Base-by-base conservation (phyloP, 139 green algal species). In the Volvox africanus region DNA sequence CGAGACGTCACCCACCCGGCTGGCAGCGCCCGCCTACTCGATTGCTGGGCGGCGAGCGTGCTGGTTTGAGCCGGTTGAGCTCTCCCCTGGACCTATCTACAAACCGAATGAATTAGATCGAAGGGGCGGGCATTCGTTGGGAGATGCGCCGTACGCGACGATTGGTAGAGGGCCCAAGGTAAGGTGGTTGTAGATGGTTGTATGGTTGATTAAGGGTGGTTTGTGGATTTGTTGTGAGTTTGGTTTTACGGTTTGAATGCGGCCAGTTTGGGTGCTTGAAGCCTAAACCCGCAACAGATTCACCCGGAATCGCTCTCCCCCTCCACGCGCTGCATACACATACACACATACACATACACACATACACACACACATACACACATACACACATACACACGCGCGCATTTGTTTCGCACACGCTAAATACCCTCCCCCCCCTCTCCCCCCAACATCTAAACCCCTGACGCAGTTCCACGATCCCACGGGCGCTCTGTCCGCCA, bases 111-210 rank as follows among this genome's bases (percentile, higher is more conserved):
- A 87, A 11, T 55, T 84, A 11, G 91, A 93, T 61, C 32, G 85
- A 9, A 44, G 24, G 18, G 91, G 86, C n/a, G 18, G n/a, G 2
- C 80, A 86, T n/a, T 86, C 80, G 21, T 87, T 86, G 86, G 91
- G 86, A 18, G 61, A 83, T 61, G 5, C 33, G 37, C 91, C 91
- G 36, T 55, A 86, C 19, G 77, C 91, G 2, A 81, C 80, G 12
- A 89, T 93, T 68, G 91, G 91, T 36, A 92, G 24, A 1, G 85
- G 85, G 14, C 85, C 85, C 68, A 89, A 89, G 89, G 80, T 92
- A 65, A 24, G 50, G 71, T 37, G 21, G 11, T 75, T 26, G 44
- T 55, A 9, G 9, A 14, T 55, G 44, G 44, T 55, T 55, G 44
- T n/a, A n/a, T 55, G 44, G n/a, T 21, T 50, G 75, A n/a, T 35